Conservation (phyloP, 345 rosid species). For the rapeseed (Brassica napus) region DNA sequence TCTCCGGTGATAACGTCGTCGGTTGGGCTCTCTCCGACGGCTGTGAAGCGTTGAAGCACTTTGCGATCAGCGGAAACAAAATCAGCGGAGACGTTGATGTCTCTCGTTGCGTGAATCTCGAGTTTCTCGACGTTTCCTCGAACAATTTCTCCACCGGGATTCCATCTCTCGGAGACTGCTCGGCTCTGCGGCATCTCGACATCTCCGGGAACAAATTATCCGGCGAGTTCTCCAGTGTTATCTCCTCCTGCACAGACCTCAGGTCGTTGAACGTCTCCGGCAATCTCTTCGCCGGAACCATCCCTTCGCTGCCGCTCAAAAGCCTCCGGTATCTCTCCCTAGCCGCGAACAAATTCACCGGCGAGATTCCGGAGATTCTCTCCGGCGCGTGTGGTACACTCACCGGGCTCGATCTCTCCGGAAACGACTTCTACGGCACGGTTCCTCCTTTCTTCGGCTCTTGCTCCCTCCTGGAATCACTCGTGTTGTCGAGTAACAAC, state of each 20-base stretch:
- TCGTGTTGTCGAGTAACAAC: constrained; percentile 62
- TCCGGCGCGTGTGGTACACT: constrained; percentile 68
- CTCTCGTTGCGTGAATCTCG: constrained; percentile 59
- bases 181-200: constrained; percentile 65
- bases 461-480: constrained; percentile 57
- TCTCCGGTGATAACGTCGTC: constrained; percentile 54
- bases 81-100: constrained; percentile 65
- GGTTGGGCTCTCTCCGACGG: constrained; percentile 59
- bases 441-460: constrained; percentile 63
- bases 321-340: constrained; percentile 58
- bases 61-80: constrained; percentile 68
- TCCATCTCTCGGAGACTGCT: constrained; percentile 70
- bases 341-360: constrained; percentile 54
- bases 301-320: constrained; percentile 61
- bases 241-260: constrained; percentile 58
- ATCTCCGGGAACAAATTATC: constrained; percentile 65
- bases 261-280: constrained; percentile 62
- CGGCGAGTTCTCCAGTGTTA: constrained; percentile 62
- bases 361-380: constrained; percentile 68
- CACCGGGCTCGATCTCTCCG: constrained; percentile 72
- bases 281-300: constrained; percentile 62
- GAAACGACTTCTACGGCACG: constrained; percentile 65
- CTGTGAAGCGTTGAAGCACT: constrained; percentile 53
- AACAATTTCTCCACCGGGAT: constrained; percentile 65
- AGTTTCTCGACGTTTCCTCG: constrained; percentile 65